Conservation (phyloP, 1,139 yeast species). For the Debaryomycetaceae sp. region DNA sequence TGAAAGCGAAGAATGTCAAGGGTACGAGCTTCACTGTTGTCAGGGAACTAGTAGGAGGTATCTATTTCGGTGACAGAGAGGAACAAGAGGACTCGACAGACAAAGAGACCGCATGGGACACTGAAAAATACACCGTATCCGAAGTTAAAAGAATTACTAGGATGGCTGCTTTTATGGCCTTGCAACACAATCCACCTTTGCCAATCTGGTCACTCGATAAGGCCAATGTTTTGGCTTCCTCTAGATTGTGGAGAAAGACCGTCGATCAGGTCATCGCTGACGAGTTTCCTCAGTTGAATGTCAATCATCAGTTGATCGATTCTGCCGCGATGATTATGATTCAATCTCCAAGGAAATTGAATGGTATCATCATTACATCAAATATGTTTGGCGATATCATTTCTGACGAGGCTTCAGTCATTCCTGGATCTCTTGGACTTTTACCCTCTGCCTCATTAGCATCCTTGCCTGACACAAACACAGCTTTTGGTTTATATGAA, state of each 20-base stretch:
- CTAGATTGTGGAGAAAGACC: slow-evolving; percentile 93
- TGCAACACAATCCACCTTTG: slow-evolving; percentile 87
- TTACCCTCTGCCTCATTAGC: slow-evolving; percentile 96
- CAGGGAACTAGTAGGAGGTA: slow-evolving; percentile 96
- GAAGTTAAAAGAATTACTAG: slow-evolving; percentile 94
- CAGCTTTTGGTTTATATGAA: slow-evolving; percentile 93
- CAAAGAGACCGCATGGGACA: slow-evolving; percentile 74
- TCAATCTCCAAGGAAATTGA: slow-evolving; percentile 82
- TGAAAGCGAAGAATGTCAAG: slow-evolving; percentile 74
- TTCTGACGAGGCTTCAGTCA: slow-evolving; percentile 95
- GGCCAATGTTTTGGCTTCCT: slow-evolving; percentile 94
- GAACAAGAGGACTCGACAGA: slow-evolving; percentile 83
- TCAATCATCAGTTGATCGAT: slow-evolving; percentile 93
- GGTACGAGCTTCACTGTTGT: slow-evolving; percentile 93
- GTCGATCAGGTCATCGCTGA: slow-evolving; percentile 78
- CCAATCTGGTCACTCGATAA: slow-evolving; percentile 96
- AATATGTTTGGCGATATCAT: slow-evolving; percentile 98
- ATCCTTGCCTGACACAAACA: slow-evolving; percentile 88
- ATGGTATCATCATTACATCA: slow-evolving; percentile 87
- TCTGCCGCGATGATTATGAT: slow-evolving; percentile 98
- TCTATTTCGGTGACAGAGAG: slow-evolving; percentile 91
- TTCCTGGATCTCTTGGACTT: slow-evolving; percentile 94
- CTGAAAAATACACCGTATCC: slow-evolving; percentile 83
- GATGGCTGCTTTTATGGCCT: slow-evolving; percentile 96
- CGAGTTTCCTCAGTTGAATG: slow-evolving; percentile 83